Evolutionary conservation across 1,284 basidiomycete genomes (phyloP).

Genomic region (Meripilus lineatus): DNA sequence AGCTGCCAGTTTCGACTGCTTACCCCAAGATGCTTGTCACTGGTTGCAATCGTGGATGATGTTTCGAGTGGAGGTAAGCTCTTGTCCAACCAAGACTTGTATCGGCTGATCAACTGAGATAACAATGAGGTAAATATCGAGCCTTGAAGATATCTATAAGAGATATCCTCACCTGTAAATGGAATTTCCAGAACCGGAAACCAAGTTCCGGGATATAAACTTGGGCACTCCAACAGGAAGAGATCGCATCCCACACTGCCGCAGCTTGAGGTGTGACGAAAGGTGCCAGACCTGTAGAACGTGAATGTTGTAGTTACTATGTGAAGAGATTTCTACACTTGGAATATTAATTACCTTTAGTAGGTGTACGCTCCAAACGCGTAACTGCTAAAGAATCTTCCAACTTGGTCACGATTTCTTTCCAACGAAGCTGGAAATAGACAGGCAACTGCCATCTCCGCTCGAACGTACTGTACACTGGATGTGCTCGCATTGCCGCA

Average conservation of each 20-base stretch:
- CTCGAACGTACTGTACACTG: slow-evolving; percentile 70
- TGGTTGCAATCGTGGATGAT: slow-evolving; percentile 7
- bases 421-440: slow-evolving; percentile 98
- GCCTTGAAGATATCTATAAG: background rate
- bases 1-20: slow-evolving; percentile 17
- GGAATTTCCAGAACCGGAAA: slow-evolving; percentile 84
- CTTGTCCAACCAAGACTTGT: slow-evolving; percentile 66
- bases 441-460: slow-evolving; percentile 93
- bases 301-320: background rate
- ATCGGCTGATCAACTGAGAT: slow-evolving; percentile 77
- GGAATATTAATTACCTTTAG: slow-evolving; percentile 30
- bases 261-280: slow-evolving; percentile 63
- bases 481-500: slow-evolving; percentile 66
- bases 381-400: slow-evolving; percentile 60
- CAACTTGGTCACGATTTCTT: slow-evolving; percentile 78
- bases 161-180: slow-evolving; percentile 61
- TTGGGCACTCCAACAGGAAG: slow-evolving; percentile 80
- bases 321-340: background rate
- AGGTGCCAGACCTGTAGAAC: slow-evolving; percentile 19
- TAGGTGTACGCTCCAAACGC: slow-evolving; percentile 36
- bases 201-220: slow-evolving; percentile 79
- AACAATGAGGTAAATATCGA: background rate
- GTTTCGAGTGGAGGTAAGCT: slow-evolving; percentile 38
- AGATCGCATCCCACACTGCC: slow-evolving; percentile 69
- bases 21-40: slow-evolving; percentile 31